Evolutionary conservation across 2,329 filamentous ascomycete genomes (phyloP), one percentile per base, ranked within the genome.

Genomic region (Neonectria neomacrospora): DNA sequence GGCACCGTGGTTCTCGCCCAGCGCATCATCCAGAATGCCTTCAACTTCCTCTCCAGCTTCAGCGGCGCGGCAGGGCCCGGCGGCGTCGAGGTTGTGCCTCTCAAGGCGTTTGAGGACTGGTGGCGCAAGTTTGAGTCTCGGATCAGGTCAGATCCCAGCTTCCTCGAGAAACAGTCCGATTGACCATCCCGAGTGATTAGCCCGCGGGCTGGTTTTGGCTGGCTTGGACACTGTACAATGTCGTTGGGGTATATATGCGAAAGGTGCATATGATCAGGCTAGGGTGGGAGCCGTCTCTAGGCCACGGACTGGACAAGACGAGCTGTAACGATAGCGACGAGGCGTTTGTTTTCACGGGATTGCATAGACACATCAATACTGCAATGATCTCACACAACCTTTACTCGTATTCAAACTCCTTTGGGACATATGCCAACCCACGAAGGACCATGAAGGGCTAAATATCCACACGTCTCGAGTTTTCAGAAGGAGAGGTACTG

Each of bases 91-190:
- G 91, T 96, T 12, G 92, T 99, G 23, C 94, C 96, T n/a, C 80
- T 99, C 67, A 96, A 92, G 80, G 93, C 92, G 5, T 99, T 99
- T 77, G 91, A 96, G 80, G 93, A 97, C 62, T 99, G 96, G 96
- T 99, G 96, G 96, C 86, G 85, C 64, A 98, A 97, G 80, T 99
- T 99, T 80, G 95, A 99, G 82, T 87, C 88, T 65, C 90, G 90
- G 75, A 86, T 99, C 41, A 90, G 94, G 72, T 85, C 88, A 67
- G 96, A 99, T 80, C 95, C 96, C 0, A 87, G 88, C 7, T 99
- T 99, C 76, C 81, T 99, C 70, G 94, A 98, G 79, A 88, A 90
- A 72, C 77, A 79, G 50, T 67, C 68, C 75, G 59, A 71, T 52
- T 72, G 64, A 64, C 30, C 11, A 79, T 48, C 66, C 67, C 75